Evolutionary conservation across 1,139 yeast species (phyloP).

Genomic region (Geotrichum fermentans): DNA sequence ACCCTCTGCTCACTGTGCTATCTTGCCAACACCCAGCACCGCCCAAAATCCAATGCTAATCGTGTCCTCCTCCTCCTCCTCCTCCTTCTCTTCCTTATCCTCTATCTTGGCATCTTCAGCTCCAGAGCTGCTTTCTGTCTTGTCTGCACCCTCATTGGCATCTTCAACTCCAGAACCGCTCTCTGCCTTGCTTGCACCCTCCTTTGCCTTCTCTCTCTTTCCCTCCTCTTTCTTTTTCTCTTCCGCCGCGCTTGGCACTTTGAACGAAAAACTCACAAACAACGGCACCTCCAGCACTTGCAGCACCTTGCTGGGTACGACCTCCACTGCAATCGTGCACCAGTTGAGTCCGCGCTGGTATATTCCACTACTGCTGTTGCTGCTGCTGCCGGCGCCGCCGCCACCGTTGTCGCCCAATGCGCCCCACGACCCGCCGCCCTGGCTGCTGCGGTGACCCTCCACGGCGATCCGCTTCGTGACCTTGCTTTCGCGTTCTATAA

Average conservation of each 20-base stretch:
- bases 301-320: constrained; percentile 22
- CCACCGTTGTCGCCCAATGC: no score
- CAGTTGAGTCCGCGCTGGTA: constrained; percentile 50
- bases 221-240: constrained; percentile 4
- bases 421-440: constrained; percentile 2
- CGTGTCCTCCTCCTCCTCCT: constrained; percentile 10
- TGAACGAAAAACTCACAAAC: constrained; percentile 26
- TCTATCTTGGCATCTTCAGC: background rate
- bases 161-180: background rate
- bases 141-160: background rate
- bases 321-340: constrained; percentile 56
- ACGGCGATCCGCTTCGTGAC: constrained; percentile 31
- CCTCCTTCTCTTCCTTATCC: background rate
- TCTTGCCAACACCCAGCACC: constrained; percentile 7
- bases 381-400: constrained; percentile 18
- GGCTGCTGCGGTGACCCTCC: constrained; percentile 27
- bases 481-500: constrained; percentile 30
- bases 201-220: constrained; percentile 11
- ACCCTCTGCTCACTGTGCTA: background rate
- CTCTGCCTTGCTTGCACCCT: background rate
- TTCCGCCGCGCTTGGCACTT: constrained; percentile 18
- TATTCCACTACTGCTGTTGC: constrained; percentile 1
- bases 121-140: background rate
- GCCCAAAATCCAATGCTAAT: constrained; percentile 17
- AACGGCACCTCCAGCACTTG: constrained; percentile 24